These are phyloP conservation scores for Chaetomium olivaceum DNA, from an alignment of 2,329 filamentous ascomycete genomes.

Conservation along the genomic window DNA sequence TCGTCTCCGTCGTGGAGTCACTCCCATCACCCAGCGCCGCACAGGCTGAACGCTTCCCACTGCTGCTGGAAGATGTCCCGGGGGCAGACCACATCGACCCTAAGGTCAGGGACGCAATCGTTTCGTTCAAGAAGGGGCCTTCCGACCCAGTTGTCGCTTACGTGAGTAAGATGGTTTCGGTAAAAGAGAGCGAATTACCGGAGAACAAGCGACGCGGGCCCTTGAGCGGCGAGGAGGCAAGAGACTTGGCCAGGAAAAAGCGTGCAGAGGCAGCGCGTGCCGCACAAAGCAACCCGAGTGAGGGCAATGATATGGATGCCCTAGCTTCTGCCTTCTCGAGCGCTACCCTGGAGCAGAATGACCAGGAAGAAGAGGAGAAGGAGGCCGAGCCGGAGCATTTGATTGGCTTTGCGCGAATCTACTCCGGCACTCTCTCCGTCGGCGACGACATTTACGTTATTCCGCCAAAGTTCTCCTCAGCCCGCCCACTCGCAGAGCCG, in stretches of 20 bases:
- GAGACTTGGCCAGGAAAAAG: constrained; percentile 84
- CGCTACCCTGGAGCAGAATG: constrained; percentile 58
- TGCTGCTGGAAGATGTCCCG: constrained; percentile 76
- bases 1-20: constrained; percentile 93
- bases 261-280: constrained; percentile 82
- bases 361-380: constrained; percentile 53
- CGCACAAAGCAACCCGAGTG: constrained; percentile 62
- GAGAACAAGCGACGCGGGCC: constrained; percentile 78
- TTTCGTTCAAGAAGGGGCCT: constrained; percentile 69
- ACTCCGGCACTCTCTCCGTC: constrained; percentile 84
- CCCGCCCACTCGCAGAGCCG: constrained; percentile 68
- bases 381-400: constrained; percentile 78
- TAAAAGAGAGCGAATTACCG: constrained; percentile 88
- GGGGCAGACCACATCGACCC: constrained; percentile 70
- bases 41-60: constrained; percentile 77
- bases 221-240: constrained; percentile 84
- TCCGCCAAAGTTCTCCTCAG: constrained; percentile 88
- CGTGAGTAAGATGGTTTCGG: constrained; percentile 96
- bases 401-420: constrained; percentile 91
- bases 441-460: constrained; percentile 91
- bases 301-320: constrained; percentile 51
- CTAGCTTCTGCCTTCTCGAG: constrained; percentile 62
- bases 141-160: constrained; percentile 86
- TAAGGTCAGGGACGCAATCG: constrained; percentile 75
- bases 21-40: constrained; percentile 80